A percentile compares a stretch with the other conserved stretches of the same genome.
These are phyloP conservation scores for Mayamaea pseudoterrestris DNA, from an alignment of 108 stramenopile genomes.

Conservation along the genomic window DNA sequence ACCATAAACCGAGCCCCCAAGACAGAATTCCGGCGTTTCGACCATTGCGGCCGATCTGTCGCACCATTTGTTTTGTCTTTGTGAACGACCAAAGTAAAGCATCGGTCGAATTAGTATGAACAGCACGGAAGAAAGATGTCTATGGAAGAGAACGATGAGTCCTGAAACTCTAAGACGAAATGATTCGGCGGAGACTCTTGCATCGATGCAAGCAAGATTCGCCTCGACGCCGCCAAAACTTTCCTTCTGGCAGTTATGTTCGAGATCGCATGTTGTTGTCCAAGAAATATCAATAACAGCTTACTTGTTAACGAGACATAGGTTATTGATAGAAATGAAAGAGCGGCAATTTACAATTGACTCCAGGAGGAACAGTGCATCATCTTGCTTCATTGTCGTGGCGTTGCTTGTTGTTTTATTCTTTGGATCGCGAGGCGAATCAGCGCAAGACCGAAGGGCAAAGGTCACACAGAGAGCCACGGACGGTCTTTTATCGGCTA, in stretches of 20 bases:
- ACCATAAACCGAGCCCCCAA: too few relatives aligned
- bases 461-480: conserved; percentile 23
- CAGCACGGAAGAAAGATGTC: too few relatives aligned
- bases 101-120: too few relatives aligned
- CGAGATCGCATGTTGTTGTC: conserved; percentile 30
- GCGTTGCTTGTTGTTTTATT: conserved; percentile 26
- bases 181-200: too few relatives aligned
- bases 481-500: conserved; percentile 38
- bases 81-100: too few relatives aligned
- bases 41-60: too few relatives aligned
- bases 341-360: neutral
- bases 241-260: neutral
- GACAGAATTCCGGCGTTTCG: too few relatives aligned
- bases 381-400: conserved; percentile 11
- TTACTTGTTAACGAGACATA: conserved; percentile 34
- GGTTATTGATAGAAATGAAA: conserved; percentile 18
- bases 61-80: too few relatives aligned
- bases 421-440: conserved; percentile 2
- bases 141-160: too few relatives aligned
- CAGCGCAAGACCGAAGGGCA: conserved; percentile 3
- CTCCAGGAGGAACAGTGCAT: conserved; percentile 3
- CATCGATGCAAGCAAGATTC: too few relatives aligned
- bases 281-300: conserved; percentile 61
- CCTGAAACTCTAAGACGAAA: too few relatives aligned
- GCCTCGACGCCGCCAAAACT: neutral